Conservation (phyloP, 805 yeast genomes). For the Kluyveromyces dobzhanskii region DNA sequence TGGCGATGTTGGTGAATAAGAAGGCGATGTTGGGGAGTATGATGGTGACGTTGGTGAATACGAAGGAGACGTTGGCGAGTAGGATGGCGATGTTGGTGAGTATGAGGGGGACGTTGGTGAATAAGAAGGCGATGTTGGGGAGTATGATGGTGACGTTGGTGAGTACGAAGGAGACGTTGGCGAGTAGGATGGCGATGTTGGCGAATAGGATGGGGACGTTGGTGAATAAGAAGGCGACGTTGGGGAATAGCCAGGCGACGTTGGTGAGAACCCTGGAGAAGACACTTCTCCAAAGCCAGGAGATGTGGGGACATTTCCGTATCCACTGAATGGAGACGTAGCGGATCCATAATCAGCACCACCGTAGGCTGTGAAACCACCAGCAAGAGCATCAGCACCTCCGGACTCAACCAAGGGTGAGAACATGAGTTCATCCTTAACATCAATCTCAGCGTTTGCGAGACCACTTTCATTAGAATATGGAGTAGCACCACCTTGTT, state of each 20-base stretch:
- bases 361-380: conserved; percentile 85
- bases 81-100: conserved; percentile 71
- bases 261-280: conserved; percentile 63
- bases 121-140: conserved; percentile 64
- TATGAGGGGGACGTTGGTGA: conserved; percentile 66
- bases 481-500: conserved; percentile 87
- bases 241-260: conserved; percentile 73
- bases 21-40: conserved; percentile 70
- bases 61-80: conserved; percentile 63
- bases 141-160: conserved; percentile 67
- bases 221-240: conserved; percentile 82
- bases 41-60: conserved; percentile 75
- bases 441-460: conserved; percentile 53
- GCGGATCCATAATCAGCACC: conserved; percentile 62
- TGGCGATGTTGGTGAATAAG: conserved; percentile 68
- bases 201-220: conserved; percentile 69
- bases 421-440: conserved; percentile 70
- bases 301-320: conserved; percentile 48
- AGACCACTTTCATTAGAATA: conserved; percentile 61
- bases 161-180: conserved; percentile 78
- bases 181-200: conserved; percentile 58
- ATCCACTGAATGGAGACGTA: conserved; percentile 43
- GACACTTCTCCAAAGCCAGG: conserved; percentile 51
- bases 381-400: conserved; percentile 59
- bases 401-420: conserved; percentile 92